phyloP scores from a whole-genome alignment of 352 stramenopile species.

The Elongisporangium prolatum region DNA sequence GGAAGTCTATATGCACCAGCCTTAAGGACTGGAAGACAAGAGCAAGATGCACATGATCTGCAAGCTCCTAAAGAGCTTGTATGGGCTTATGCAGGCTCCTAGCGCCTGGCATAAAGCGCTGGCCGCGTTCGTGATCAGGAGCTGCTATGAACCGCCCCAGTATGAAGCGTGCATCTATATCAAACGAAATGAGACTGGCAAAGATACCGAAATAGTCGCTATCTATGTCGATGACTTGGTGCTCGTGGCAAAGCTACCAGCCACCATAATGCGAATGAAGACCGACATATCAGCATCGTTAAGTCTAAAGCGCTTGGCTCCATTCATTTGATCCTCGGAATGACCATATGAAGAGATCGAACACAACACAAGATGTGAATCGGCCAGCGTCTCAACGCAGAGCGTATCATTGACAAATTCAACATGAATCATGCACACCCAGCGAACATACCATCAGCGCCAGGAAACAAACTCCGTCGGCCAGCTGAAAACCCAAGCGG shows the following conservation, averaged over 20 bases:
- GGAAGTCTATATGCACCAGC: too few relatives aligned
- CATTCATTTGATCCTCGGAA: constrained; percentile 7
- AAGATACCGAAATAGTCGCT: background rate
- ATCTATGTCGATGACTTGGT: constrained; percentile 18
- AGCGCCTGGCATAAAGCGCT: constrained; percentile 6
- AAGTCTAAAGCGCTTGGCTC: constrained; percentile 5
- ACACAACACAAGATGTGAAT: constrained; percentile 8
- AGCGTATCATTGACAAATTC: constrained; percentile 7
- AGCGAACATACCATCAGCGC: background rate
- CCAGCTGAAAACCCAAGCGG: too few relatives aligned
- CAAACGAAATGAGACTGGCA: background rate
- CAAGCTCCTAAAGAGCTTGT: too few relatives aligned
- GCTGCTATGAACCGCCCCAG: constrained; percentile 3
- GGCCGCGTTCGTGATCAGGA: background rate
- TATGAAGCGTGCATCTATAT: constrained; percentile 11
- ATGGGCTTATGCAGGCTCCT: too few relatives aligned
- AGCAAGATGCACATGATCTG: too few relatives aligned
- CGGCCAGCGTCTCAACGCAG: constrained; percentile 2
- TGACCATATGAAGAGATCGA: constrained; percentile 5
- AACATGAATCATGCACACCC: constrained; percentile 9
- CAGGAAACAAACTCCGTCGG: background rate
- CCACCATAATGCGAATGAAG: background rate
- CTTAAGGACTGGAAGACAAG: too few relatives aligned
- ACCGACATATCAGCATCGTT: background rate
- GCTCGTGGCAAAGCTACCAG: background rate